Evolutionary conservation across 225 moss, liverwort and hornwort genomes (phyloP), one percentile per base, ranked within the genome.

Genomic region (Neckera pumila): DNA sequence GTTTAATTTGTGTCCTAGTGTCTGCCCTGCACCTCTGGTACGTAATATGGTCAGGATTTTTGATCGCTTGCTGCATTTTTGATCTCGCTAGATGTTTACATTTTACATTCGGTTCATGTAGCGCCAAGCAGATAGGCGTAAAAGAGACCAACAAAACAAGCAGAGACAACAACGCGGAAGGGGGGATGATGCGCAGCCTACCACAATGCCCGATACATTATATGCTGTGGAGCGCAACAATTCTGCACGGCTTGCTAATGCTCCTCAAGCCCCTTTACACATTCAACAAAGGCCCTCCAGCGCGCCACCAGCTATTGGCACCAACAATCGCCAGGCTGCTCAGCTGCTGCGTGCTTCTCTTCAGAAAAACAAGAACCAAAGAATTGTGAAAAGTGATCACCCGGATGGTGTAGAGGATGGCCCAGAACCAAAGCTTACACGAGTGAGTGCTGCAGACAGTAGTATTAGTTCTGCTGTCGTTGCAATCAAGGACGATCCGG

Each of bases 91-190:
- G 65, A 79, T 73, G 17, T 66, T 92, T 30, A 89, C 75, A 47
- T 86, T 82, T 78, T 80, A 33, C 67, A 71, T 75, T 83, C 79
- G 77, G 84, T 91, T 86, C 80, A 75, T 88, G 90, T 92, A 99
- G 99, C 97, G 99, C 78, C 99, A 99, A 91, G 88, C 94, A 91
- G 99, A 99, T 79, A 90, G 99, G 94, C 99, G 97, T 82, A 99
- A 95, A 93, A 93, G 95, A 81, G 97, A 93, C 51, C 93, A 93
- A 34, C 90, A 92, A 53, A 89, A 92, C 77, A 93, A 96, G 90
- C 94, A 92, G 90, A 95, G 98, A 88, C 95, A 95, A 88, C 95
- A 95, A 91, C 95, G 91, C 40, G 94, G 92, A 93, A 94, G 97
- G 45, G 99, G 97, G 89, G 99, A 99, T 94, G 99, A 99, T 92